Evolutionary conservation across 495 filamentous ascomycete species (phyloP).

Genomic region (Neurospora sp.): DNA sequence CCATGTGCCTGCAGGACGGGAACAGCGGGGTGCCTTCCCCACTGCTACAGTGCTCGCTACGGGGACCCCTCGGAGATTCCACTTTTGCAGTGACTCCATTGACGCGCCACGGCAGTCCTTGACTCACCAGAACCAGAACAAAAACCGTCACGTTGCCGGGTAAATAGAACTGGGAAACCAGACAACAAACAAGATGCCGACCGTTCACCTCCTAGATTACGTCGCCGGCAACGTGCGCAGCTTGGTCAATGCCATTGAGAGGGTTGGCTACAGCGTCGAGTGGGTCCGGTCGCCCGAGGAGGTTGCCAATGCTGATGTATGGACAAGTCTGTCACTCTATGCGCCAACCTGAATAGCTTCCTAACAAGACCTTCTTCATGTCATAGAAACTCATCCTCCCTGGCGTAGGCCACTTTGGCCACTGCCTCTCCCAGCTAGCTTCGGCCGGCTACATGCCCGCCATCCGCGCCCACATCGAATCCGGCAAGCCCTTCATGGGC

Average conservation of each 20-base stretch:
- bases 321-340: background rate
- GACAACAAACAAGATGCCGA: constrained; percentile 53
- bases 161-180: background rate
- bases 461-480: constrained; percentile 65
- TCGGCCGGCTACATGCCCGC: constrained; percentile 72
- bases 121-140: constrained; percentile 8
- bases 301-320: constrained; percentile 72
- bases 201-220: constrained; percentile 79
- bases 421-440: constrained; percentile 77
- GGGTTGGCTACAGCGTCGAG: constrained; percentile 82
- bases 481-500: constrained; percentile 93
- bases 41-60: background rate
- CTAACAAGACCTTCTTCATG: background rate
- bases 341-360: background rate
- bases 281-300: constrained; percentile 83
- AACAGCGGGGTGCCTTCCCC: background rate
- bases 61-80: background rate
- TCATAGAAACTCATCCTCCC: constrained; percentile 81
- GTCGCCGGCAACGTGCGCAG: constrained; percentile 82
- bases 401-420: constrained; percentile 94
- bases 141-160: background rate
- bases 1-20: background rate
- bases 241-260: constrained; percentile 93
- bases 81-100: constrained; percentile 2
- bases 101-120: background rate